Evolutionary conservation across 306 rosid genomes (phyloP).

Genomic region (Luffa aegyptiaca): DNA sequence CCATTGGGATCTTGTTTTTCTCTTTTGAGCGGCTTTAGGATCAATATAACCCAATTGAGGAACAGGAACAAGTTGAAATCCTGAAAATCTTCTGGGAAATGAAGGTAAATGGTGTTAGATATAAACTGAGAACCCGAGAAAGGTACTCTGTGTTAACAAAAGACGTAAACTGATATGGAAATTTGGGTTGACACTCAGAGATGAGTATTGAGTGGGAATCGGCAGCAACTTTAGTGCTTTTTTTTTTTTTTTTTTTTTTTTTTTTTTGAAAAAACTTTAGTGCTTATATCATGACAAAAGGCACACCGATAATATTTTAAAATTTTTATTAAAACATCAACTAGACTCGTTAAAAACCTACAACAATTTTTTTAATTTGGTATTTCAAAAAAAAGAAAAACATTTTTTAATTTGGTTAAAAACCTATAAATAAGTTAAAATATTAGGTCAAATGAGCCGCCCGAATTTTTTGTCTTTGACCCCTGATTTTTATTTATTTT

Average conservation of each 20-base stretch:
- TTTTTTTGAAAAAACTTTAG: too few species aligned
- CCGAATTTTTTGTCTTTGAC: too few species aligned
- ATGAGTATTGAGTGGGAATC: background rate
- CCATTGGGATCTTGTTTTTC: slow-evolving; percentile 19
- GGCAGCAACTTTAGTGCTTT: background rate
- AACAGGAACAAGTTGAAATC: background rate
- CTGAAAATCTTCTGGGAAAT: background rate
- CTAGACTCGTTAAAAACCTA: too few species aligned
- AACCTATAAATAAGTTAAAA: too few species aligned
- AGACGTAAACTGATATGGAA: background rate
- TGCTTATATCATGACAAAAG: background rate
- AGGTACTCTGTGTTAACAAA: background rate
- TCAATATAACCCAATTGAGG: background rate
- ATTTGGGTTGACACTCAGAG: background rate
- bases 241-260: too few species aligned
- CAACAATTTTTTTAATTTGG: too few species aligned
- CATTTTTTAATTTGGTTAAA: too few species aligned
- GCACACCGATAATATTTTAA: background rate
- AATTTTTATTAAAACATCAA: too few species aligned
- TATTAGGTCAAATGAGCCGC: too few species aligned
- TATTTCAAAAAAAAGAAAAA: too few species aligned
- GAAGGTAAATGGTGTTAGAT: background rate
- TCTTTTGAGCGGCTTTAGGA: background rate
- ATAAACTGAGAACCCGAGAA: background rate
- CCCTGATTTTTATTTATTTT: too few species aligned